These are phyloP conservation scores for Melampsora americana DNA, from an alignment of 1,284 basidiomycete genomes.

Conservation along the genomic window DNA sequence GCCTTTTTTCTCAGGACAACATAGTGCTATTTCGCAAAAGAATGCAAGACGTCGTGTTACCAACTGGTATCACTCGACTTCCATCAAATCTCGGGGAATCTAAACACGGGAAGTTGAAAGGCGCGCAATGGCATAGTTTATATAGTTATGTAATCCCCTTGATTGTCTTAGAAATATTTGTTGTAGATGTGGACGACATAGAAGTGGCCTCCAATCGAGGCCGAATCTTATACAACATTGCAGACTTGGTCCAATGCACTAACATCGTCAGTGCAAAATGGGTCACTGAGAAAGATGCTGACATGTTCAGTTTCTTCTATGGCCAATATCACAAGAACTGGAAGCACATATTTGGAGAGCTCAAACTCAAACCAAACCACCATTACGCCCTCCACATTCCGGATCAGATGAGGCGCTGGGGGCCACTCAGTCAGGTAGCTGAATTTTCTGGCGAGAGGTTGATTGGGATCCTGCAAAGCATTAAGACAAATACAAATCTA, in stretches of 20 bases:
- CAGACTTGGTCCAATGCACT: neutral
- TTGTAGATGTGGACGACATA: neutral
- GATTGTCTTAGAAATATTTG: neutral
- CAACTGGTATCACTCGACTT: conserved; percentile 2
- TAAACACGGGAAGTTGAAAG: conserved; percentile 3
- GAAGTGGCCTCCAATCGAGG: neutral
- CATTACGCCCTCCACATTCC: conserved; percentile 3
- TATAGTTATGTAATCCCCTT: neutral
- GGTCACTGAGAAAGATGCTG: neutral
- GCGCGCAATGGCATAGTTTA: neutral
- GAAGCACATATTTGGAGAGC: neutral
- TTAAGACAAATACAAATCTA: neutral
- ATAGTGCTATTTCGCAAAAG: neutral
- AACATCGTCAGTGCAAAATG: neutral
- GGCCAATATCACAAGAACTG: neutral
- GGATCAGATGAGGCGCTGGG: conserved; percentile 3
- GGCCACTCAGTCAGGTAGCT: neutral
- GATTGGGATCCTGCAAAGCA: neutral
- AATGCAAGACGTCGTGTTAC: conserved; percentile 17
- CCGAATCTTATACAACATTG: neutral
- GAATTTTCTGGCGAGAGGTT: neutral
- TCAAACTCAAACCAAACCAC: neutral
- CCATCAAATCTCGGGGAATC: neutral
- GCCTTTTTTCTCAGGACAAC: conserved; percentile 7
- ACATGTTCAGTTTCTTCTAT: neutral